Evolutionary conservation across 2,329 filamentous ascomycete species (phyloP), one percentile per base, ranked within the genome.

Genomic region (Hymenotorrendiella dingleyae): DNA sequence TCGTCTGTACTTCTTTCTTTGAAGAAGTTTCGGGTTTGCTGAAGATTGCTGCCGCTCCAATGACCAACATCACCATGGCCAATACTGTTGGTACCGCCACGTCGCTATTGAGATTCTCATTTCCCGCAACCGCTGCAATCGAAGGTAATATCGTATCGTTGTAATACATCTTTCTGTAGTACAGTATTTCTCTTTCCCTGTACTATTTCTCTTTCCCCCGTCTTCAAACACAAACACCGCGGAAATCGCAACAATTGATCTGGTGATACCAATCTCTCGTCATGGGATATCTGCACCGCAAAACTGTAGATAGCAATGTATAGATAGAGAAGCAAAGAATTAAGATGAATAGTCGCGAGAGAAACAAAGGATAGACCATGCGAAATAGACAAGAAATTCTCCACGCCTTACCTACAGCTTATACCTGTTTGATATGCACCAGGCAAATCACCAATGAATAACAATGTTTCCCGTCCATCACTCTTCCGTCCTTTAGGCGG

Each of bases 21-120:
- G 40, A 16, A n/a, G n/a, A n/a, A n/a, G n/a, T n/a, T 10, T 43
- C 40, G 22, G 26, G 30, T 27, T 32, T 44, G 14, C 37, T 51
- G 22, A 42, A 45, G 6, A 24, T 33, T 24, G 30, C 19, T 7
- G 24, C 26, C 10, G 37, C 28, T 16, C 37, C 37, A 17, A 33
- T 11, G 16, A 16, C 24, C 28, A 40, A 23, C 27, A 40, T 32
- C 8, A 17, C 28, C 20, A 9, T 28, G 11, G 17, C 17, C 22
- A 40, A n/a, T 6, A 40, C 8, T 5, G 28, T 32, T 9, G 37
- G 28, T 14, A 40, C 16, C 4, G 33, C 19, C 19, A 40, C 24
- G 20, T 19, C 33, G 4, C 20, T 33, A n/a, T 40, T 27, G 33
- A 24, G 20, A 33, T 33, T 40, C 20, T 40, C 20, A 9, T 14